Conservation (phyloP, 768 basidiomycete genomes). For the Cantharellus anzutake region DNA sequence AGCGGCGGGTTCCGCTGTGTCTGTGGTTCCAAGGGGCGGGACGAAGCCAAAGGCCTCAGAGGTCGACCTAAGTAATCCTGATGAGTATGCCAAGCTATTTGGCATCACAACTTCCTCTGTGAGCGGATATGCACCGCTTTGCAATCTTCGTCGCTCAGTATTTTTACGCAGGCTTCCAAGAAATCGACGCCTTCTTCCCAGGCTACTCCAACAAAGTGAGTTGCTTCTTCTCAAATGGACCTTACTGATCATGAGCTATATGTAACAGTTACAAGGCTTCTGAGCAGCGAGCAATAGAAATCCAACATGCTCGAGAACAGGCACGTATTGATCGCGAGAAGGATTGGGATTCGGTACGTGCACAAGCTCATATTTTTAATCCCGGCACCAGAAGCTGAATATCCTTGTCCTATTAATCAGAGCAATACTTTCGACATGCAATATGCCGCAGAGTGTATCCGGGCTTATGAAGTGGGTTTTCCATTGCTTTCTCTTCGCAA, state of each 20-base stretch:
- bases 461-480: neutral
- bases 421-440: neutral
- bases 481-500: neutral
- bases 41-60: neutral
- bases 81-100: neutral
- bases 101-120: neutral
- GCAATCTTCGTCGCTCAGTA: too few species aligned
- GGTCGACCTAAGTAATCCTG: neutral
- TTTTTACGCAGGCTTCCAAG: too few species aligned
- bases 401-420: neutral
- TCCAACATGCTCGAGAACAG: slow-evolving; percentile 53
- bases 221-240: neutral
- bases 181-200: slow-evolving; percentile 1
- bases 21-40: neutral
- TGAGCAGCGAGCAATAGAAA: slow-evolving; percentile 38
- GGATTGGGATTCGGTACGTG: slow-evolving; percentile 1
- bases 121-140: neutral
- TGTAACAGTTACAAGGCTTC: slow-evolving; percentile 28
- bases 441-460: neutral
- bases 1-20: neutral
- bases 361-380: neutral
- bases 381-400: neutral
- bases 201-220: neutral
- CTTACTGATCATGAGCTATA: too few species aligned
- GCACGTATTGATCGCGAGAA: slow-evolving; percentile 25